A percentile compares a stretch with the other conserved stretches of the same genome.
Evolutionary conservation across 768 basidiomycete species (phyloP).

Genomic region (Serendipita indica): DNA sequence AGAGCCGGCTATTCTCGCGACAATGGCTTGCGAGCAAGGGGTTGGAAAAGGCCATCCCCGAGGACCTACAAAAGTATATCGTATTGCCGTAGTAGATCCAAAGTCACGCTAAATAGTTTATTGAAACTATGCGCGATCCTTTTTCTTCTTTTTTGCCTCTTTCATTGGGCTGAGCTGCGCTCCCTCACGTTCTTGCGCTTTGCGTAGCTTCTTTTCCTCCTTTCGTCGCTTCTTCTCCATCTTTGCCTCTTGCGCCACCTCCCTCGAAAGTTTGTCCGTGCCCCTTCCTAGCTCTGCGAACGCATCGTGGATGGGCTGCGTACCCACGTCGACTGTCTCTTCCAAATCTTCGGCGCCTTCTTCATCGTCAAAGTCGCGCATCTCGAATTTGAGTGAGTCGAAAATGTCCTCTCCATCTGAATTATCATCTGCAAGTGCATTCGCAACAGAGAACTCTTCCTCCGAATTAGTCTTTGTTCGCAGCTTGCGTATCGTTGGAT

Average conservation of each 20-base stretch:
- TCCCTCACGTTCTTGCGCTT: slow-evolving; percentile 12
- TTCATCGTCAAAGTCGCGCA: slow-evolving; percentile 16
- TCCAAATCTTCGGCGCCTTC: slow-evolving; percentile 22
- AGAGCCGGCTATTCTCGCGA: slow-evolving; percentile 88
- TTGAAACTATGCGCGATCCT: slow-evolving; percentile 1
- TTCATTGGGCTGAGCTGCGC: slow-evolving; percentile 12
- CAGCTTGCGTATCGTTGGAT: slow-evolving; percentile 4
- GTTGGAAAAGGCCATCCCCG: slow-evolving; percentile 63
- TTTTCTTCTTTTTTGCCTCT: slow-evolving; percentile 19
- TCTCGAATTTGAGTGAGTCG: slow-evolving; percentile 6
- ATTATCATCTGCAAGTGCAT: slow-evolving; percentile 12
- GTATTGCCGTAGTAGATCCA: slow-evolving; percentile 48
- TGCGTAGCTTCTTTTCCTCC: slow-evolving; percentile 17
- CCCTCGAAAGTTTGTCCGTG: slow-evolving; percentile 20
- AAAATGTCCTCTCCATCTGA: slow-evolving; percentile 17
- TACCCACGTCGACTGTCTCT: slow-evolving; percentile 7
- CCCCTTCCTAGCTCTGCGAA: slow-evolving; percentile 22
- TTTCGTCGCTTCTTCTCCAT: slow-evolving; percentile 22
- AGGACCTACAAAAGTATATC: slow-evolving; percentile 73
- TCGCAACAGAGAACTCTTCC: slow-evolving; percentile 5
- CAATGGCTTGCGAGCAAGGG: slow-evolving; percentile 78
- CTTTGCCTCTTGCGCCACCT: slow-evolving; percentile 14
- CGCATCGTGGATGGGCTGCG: slow-evolving; percentile 18
- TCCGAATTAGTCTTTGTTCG: slow-evolving; percentile 10
- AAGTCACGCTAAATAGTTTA: neutral